A percentile compares a stretch with the other conserved stretches of the same genome.
These are phyloP conservation scores for Zoysia japonica DNA, from an alignment of 176 grass and related monocot species.

Conservation along the genomic window DNA sequence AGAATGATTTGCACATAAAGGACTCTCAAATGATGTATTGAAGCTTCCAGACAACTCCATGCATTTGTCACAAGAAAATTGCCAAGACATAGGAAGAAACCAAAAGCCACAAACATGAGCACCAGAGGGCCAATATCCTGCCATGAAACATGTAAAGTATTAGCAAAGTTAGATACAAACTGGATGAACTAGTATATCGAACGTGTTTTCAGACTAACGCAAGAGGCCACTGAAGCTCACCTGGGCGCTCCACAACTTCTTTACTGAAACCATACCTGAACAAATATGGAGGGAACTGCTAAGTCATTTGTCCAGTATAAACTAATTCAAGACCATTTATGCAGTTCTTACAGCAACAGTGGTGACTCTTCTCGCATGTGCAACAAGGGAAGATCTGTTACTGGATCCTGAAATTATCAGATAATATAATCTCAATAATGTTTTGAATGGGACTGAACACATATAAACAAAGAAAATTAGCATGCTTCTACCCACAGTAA, in stretches of 20 bases:
- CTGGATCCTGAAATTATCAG: conserved; percentile 78
- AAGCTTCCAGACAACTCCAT: conserved; percentile 47
- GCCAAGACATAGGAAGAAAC: conserved; percentile 86
- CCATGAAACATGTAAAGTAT: conserved; percentile 22
- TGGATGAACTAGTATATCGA: neutral
- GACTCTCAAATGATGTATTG: conserved; percentile 33
- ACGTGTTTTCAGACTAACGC: conserved; percentile 21
- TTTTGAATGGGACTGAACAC: neutral
- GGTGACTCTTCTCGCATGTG: conserved; percentile 58
- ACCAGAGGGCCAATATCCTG: conserved; percentile 85
- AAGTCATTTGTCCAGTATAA: conserved; percentile 22
- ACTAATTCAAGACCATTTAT: neutral
- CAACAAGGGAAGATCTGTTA: conserved; percentile 87
- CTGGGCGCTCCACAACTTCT: conserved; percentile 87
- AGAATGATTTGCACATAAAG: conserved; percentile 67
- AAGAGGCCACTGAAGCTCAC: conserved; percentile 36
- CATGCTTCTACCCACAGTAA: conserved; percentile 53
- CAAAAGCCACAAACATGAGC: conserved; percentile 81
- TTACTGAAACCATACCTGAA: conserved; percentile 89
- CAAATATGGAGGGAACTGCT: conserved; percentile 9
- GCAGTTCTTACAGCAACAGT: conserved; percentile 65
- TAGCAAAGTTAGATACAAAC: conserved; percentile 5
- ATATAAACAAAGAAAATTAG: conserved; percentile 6
- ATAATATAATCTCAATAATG: conserved; percentile 41
- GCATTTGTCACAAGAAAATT: conserved; percentile 91